Percentiles rank a stretch among this genome's conserved stretches.
These are phyloP conservation scores for Candida sanyaensis DNA, from an alignment of 1,139 yeast species.

Conservation along the genomic window DNA sequence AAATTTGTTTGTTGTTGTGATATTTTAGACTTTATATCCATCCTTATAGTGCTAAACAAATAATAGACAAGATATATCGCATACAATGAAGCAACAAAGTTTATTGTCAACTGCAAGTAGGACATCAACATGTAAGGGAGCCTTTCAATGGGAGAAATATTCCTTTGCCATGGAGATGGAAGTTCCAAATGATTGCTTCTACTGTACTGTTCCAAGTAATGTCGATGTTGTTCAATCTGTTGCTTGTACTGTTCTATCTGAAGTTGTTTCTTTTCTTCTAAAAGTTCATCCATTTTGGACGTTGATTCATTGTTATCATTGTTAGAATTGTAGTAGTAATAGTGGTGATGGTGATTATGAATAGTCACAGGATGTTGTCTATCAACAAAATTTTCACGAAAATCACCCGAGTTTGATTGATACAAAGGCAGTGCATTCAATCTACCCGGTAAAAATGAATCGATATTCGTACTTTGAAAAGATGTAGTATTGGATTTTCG, in stretches of 20 bases:
- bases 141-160: constrained; percentile 37
- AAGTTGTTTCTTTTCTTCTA: neutral
- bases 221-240: constrained; percentile 3
- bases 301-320: constrained; percentile 6
- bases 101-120: constrained; percentile 55
- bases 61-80: constrained; percentile 43
- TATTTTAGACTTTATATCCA: constrained; percentile 54
- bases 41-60: constrained; percentile 47
- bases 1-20: constrained; percentile 38
- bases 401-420: neutral
- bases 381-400: neutral
- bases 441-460: constrained; percentile 21
- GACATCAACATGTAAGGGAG: constrained; percentile 58
- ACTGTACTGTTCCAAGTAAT: constrained; percentile 1
- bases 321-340: constrained; percentile 5
- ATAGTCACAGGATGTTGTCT: constrained; percentile 28
- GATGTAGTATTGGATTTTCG: constrained; percentile 6
- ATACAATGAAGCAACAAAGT: constrained; percentile 44
- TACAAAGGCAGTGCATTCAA: neutral
- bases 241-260: constrained; percentile 6
- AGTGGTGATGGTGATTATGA: constrained; percentile 49
- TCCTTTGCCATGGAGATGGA: constrained; percentile 54
- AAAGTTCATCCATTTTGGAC: neutral
- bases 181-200: constrained; percentile 14
- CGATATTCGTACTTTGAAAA: constrained; percentile 13